phyloP scores from a whole-genome alignment of 2,329 filamentous ascomycete genomes.

The Neodidymelliopsis sp. region DNA sequence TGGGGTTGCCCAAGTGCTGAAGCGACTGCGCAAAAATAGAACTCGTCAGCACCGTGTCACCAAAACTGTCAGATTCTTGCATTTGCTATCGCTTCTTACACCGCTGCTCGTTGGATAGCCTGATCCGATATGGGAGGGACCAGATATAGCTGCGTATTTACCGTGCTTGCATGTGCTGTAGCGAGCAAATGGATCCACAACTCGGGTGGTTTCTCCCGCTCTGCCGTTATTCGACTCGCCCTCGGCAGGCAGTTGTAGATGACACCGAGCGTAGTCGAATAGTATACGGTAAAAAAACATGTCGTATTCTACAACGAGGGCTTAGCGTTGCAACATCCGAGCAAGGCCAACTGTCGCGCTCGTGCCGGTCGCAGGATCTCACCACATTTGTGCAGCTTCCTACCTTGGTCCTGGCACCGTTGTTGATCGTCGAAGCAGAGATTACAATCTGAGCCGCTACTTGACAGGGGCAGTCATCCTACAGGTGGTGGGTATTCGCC shows the following conservation, averaged over 20 bases:
- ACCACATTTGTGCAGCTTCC: not conserved
- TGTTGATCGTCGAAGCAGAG: not conserved
- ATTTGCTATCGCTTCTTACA: not conserved
- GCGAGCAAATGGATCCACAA: not conserved
- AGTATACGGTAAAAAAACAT: too few species aligned
- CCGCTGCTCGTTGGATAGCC: not conserved
- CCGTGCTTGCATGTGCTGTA: not conserved
- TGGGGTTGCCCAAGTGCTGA: too few species aligned
- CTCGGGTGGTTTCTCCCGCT: not conserved
- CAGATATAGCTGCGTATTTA: not conserved
- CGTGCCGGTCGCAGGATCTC: not conserved
- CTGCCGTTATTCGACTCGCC: not conserved
- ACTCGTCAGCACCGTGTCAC: slow-evolving; percentile 3
- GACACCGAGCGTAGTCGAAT: too few species aligned
- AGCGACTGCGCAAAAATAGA: not conserved
- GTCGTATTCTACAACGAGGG: too few species aligned
- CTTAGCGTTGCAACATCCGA: not conserved
- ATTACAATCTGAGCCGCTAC: too few species aligned
- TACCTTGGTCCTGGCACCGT: not conserved
- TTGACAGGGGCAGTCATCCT: not conserved
- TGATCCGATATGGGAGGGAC: not conserved
- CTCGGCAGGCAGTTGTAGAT: not conserved
- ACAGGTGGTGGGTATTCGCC: too few species aligned
- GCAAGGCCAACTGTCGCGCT: not conserved
- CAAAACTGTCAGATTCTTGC: not conserved